Percentiles rank a stretch among this genome's conserved stretches.
phyloP scores from a whole-genome alignment of 1,284 basidiomycete species.

The Heimioporus retisporus region DNA sequence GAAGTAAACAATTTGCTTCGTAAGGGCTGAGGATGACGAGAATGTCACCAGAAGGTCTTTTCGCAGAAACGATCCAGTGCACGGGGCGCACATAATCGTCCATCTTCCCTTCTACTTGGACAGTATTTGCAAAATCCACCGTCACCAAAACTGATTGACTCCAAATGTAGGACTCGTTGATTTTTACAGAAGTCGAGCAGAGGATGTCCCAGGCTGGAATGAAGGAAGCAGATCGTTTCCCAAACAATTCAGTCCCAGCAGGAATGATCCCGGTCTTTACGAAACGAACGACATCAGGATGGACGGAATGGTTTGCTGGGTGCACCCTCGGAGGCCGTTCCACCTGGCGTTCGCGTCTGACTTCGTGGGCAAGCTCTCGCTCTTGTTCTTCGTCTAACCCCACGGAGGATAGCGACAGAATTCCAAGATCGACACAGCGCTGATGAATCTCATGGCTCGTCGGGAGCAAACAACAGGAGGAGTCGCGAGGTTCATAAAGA shows the following conservation, averaged over 20 bases:
- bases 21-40: constrained; percentile 55
- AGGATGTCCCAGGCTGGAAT: constrained; percentile 16
- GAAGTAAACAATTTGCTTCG: constrained; percentile 53
- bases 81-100: constrained; percentile 52
- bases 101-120: background rate
- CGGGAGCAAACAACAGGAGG: background rate
- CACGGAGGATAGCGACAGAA: constrained; percentile 15
- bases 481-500: constrained; percentile 41
- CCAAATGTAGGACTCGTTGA: constrained; percentile 24
- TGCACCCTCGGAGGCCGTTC: constrained; percentile 40
- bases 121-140: too few relatives aligned
- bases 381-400: constrained; percentile 59
- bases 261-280: constrained; percentile 28
- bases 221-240: constrained; percentile 4
- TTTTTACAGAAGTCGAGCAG: constrained; percentile 4
- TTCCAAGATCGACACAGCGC: constrained; percentile 25
- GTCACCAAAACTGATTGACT: constrained; percentile 34
- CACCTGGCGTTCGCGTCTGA: constrained; percentile 49
- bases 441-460: constrained; percentile 37
- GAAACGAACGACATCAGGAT: constrained; percentile 19
- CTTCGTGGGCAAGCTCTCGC: constrained; percentile 24
- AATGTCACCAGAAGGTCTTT: background rate
- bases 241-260: background rate
- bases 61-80: constrained; percentile 51
- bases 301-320: constrained; percentile 30